Evolutionary conservation across 1,284 basidiomycete genomes (phyloP).

Genomic region (Pyrrhoderma lamaoense): DNA sequence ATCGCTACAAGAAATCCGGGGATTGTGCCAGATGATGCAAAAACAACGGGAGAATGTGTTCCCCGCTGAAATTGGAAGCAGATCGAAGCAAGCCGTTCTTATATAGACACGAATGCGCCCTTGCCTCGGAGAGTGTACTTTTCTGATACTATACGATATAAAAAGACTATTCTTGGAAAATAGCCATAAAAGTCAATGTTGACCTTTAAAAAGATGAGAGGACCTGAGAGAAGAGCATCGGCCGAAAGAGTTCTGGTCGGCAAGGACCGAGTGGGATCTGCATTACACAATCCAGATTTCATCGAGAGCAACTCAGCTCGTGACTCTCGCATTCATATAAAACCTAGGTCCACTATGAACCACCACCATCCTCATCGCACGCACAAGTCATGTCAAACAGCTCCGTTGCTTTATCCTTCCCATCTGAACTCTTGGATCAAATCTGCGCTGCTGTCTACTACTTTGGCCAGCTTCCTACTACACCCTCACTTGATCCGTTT

Average conservation of each 20-base stretch:
- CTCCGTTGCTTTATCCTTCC: constrained; percentile 28
- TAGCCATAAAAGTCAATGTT: background rate
- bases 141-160: no score
- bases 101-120: no score
- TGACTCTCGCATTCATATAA: constrained; percentile 7
- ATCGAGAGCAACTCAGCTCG: background rate
- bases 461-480: constrained; percentile 45
- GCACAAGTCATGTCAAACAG: background rate
- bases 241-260: background rate
- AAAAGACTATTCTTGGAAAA: background rate
- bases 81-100: background rate
- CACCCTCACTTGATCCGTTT: constrained; percentile 63
- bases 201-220: background rate
- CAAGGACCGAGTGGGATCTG: constrained; percentile 1
- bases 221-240: background rate
- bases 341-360: background rate
- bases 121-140: no score
- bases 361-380: background rate
- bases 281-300: background rate
- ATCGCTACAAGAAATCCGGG: background rate
- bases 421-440: constrained; percentile 57
- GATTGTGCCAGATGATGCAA: constrained; percentile 12
- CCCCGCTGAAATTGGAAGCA: background rate
- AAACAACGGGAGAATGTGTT: background rate
- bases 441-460: constrained; percentile 65